phyloP scores from a whole-genome alignment of 2,329 filamentous ascomycete species.

The Penicillium sp. region DNA sequence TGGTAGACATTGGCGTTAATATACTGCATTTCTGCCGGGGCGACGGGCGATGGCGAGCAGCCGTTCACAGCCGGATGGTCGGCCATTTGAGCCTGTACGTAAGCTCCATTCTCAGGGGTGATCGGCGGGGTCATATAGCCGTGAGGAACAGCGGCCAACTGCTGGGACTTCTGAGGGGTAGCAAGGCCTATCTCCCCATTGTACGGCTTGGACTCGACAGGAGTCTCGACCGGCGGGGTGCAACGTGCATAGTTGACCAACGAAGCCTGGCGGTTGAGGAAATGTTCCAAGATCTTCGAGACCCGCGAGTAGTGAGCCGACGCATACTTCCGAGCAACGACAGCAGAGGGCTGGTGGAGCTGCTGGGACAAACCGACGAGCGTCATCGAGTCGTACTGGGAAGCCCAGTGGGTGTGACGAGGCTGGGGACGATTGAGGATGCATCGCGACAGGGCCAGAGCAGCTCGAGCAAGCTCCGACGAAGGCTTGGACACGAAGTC shows the following conservation, averaged over 20 bases:
- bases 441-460: constrained; percentile 79
- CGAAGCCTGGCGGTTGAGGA: constrained; percentile 62
- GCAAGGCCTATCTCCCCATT: constrained; percentile 42
- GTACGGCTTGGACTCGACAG: constrained; percentile 41
- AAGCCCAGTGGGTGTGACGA: constrained; percentile 71
- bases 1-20: constrained; percentile 37
- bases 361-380: constrained; percentile 63
- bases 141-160: constrained; percentile 36
- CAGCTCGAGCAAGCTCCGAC: constrained; percentile 84
- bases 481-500: constrained; percentile 93
- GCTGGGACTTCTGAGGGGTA: constrained; percentile 43
- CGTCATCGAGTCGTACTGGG: constrained; percentile 50
- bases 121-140: constrained; percentile 50
- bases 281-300: constrained; percentile 62
- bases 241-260: constrained; percentile 48
- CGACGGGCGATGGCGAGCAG: constrained; percentile 41
- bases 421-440: constrained; percentile 78
- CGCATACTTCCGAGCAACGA: constrained; percentile 66
- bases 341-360: constrained; percentile 64
- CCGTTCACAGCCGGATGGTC: constrained; percentile 29
- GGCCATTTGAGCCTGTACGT: constrained; percentile 31
- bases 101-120: constrained; percentile 46
- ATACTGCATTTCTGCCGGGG: constrained; percentile 38
- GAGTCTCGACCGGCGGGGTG: constrained; percentile 41
- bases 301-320: constrained; percentile 64